phyloP scores from a whole-genome alignment of 257 asterid species.

The Cinchona pubescens region DNA sequence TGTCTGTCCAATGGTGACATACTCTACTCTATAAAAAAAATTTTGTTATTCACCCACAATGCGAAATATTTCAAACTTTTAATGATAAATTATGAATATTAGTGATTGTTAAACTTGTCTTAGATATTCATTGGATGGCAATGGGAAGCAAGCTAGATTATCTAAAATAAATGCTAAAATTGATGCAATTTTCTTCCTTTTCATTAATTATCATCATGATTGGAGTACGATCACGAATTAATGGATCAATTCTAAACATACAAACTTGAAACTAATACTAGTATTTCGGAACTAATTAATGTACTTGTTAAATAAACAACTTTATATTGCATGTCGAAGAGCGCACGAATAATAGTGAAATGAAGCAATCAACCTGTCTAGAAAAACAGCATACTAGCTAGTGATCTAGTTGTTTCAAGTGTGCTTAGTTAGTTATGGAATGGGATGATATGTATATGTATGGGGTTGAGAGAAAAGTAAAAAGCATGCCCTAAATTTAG shows the following conservation, averaged over 20 bases:
- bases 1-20: not conserved
- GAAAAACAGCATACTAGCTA: conserved; percentile 15
- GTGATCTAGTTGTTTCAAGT: not conserved
- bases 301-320: too few species aligned
- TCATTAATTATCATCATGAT: not conserved
- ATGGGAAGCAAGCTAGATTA: not conserved
- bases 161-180: not conserved
- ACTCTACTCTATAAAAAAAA: not conserved
- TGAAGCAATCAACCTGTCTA: not conserved
- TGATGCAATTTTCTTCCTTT: not conserved
- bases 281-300: too few species aligned
- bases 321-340: too few species aligned
- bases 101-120: not conserved
- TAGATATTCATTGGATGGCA: not conserved
- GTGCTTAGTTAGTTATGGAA: not conserved
- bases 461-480: conserved; percentile 28
- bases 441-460: not conserved
- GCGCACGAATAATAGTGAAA: not conserved
- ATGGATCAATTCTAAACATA: not conserved
- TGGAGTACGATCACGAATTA: not conserved
- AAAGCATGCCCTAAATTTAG: conserved; percentile 39
- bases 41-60: too few species aligned
- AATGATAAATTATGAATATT: too few species aligned
- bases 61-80: too few species aligned
- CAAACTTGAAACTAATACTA: too few species aligned